Evolutionary conservation across 768 basidiomycete species (phyloP), one percentile per base, ranked within the genome.

Genomic region (Boletus reticulatus): DNA sequence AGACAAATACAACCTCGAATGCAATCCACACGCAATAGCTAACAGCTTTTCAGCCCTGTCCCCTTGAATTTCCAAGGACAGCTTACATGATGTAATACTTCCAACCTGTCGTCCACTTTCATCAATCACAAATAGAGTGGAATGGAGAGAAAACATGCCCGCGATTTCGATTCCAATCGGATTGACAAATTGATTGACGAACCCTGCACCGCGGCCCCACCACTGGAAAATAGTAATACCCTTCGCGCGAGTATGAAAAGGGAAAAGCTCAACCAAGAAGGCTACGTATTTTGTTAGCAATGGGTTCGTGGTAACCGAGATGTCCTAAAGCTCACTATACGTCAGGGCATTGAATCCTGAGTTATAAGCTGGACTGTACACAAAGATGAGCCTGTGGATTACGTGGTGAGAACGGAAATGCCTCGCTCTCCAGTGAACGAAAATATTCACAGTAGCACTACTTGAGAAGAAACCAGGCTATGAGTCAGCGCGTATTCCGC

Each of bases 201-300:
- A 67, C n/a, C 16, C 48, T 5, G 34, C 58, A 4, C 75, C 68
- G 11, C 84, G 79, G 43, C 77, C 73, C 67, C 79, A 82, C 75
- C 77, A 81, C 59, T 86, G 83, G 73, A 82, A 85, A 16, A 86
- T 63, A 5, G 84, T 71, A 50, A 87, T 78, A 38, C 85, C 85
- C 65, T 78, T 80, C 1, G 85, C 78, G 51, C 85, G 82, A 27
- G 77, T 76, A 55, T 82, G 79, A 69, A 76, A 87, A 0, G 85
- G 85, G 75, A 87, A 86, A 32, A 87, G 64, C 61, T 87, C 85
- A n/a, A 86, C 84, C 56, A 85, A 68, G 76, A 76, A 87, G 4
- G 84, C 84, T 84, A 36, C 34, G 13, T 14, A 14, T 36, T 13
- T 36, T 6, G 14, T 36, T 14, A 36, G 34, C 34, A 14, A 36